A percentile compares a stretch with the other conserved stretches of the same genome.
These are phyloP conservation scores for Basipetospora chlamydospora DNA, from an alignment of 2,329 filamentous ascomycete genomes.

Conservation along the genomic window DNA sequence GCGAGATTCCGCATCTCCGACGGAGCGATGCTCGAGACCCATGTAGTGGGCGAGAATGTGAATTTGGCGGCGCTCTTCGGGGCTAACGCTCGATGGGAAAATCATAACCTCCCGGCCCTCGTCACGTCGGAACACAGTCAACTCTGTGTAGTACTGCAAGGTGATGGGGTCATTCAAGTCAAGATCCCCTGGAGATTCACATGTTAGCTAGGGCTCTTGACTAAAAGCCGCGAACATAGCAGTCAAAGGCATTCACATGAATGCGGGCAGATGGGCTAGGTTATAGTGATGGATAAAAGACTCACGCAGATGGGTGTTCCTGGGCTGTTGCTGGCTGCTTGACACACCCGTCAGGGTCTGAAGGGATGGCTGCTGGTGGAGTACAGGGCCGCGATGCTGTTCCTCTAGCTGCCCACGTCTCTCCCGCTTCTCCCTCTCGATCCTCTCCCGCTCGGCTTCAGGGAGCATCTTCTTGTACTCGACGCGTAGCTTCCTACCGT, in stretches of 20 bases:
- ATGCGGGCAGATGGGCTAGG: background rate
- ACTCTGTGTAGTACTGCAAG: slow-evolving; percentile 77
- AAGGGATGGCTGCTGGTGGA: slow-evolving; percentile 77
- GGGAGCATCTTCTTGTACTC: slow-evolving; percentile 99
- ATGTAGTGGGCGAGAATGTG: slow-evolving; percentile 94
- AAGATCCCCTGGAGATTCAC: slow-evolving; percentile 39
- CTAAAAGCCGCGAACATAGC: too few species aligned
- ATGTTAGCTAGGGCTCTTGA: background rate
- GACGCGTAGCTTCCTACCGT: slow-evolving; percentile 84
- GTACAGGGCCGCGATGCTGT: slow-evolving; percentile 68
- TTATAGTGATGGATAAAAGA: slow-evolving; percentile 1
- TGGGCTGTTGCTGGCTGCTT: slow-evolving; percentile 41
- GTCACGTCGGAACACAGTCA: slow-evolving; percentile 79
- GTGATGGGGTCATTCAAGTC: slow-evolving; percentile 86
- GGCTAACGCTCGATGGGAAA: slow-evolving; percentile 67
- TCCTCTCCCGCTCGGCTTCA: slow-evolving; percentile 82
- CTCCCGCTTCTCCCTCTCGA: slow-evolving; percentile 93
- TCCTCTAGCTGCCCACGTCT: slow-evolving; percentile 92
- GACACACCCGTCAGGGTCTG: slow-evolving; percentile 57
- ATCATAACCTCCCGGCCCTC: slow-evolving; percentile 63
- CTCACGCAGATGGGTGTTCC: slow-evolving; percentile 31
- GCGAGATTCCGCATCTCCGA: slow-evolving; percentile 72
- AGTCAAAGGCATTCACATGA: background rate
- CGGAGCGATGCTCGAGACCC: slow-evolving; percentile 79
- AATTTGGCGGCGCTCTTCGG: slow-evolving; percentile 74